A percentile compares a stretch with the other conserved stretches of the same genome.
Conservation (phyloP, 2,329 filamentous ascomycete species). For the Zymoseptoria tritici region DNA sequence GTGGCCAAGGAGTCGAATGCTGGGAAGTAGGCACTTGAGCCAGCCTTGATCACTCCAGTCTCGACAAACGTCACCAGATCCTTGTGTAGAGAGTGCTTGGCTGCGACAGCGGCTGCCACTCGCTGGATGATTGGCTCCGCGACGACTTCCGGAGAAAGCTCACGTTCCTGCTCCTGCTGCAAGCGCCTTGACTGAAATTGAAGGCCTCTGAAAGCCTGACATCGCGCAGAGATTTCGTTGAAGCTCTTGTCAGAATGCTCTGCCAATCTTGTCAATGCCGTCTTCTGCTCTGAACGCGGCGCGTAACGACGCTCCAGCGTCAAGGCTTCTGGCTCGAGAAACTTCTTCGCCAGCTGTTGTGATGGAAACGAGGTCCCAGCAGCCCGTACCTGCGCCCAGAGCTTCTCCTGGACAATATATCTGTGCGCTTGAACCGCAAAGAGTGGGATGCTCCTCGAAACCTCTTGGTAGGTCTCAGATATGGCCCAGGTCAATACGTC, state of each 20-base stretch:
- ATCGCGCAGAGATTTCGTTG: conserved; percentile 35
- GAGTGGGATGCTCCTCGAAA: conserved; percentile 45
- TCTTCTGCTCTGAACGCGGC: not conserved
- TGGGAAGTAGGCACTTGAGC: conserved; percentile 30
- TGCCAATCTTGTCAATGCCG: conserved; percentile 26
- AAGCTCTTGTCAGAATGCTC: conserved; percentile 32
- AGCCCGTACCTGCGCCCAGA: conserved; percentile 7
- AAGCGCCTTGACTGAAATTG: conserved; percentile 32
- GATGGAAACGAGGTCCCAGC: conserved; percentile 18
- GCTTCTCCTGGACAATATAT: conserved; percentile 30
- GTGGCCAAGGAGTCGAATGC: conserved; percentile 7
- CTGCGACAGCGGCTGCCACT: conserved; percentile 36
- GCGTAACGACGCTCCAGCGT: conserved; percentile 47
- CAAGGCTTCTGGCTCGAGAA: conserved; percentile 60
- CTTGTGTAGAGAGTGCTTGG: conserved; percentile 36
- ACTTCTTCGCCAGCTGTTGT: conserved; percentile 47
- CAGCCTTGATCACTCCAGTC: conserved; percentile 28
- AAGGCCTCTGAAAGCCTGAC: conserved; percentile 29
- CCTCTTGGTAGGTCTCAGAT: conserved; percentile 47
- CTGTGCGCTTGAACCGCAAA: conserved; percentile 56
- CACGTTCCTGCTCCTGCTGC: conserved; percentile 62
- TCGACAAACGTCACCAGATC: conserved; percentile 38
- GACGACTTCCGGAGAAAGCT: conserved; percentile 58
- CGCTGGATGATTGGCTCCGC: conserved; percentile 48
- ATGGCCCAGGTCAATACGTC: conserved; percentile 58